Evolutionary conservation across 1,284 basidiomycete genomes (phyloP), one percentile per base, ranked within the genome.

Genomic region (Moesziomyces antarcticus): DNA sequence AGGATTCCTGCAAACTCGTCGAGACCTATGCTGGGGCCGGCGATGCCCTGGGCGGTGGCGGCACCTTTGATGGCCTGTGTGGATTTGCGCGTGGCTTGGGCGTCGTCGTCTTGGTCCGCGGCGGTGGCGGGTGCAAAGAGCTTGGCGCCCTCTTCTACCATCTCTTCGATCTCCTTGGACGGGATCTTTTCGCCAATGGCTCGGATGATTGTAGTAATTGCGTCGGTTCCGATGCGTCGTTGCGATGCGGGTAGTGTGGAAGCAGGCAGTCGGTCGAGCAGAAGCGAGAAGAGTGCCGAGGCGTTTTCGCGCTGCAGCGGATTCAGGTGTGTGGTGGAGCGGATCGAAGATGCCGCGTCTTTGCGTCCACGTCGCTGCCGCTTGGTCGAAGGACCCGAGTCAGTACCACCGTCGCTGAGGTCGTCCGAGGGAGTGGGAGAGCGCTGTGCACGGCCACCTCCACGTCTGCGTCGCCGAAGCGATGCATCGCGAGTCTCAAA

Each of bases 1-100:
- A 73, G 14, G 5, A 73, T 45, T 20, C 70, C 70, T 4, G 70
- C 64, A 41, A 73, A 73, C 35, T 76, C 71, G 27, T 73, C 71
- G 33, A 76, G 18, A 0, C 74, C 74, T 2, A 76, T 44, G 46
- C 52, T 73, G 3, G 56, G 22, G 4, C 52, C 55, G 0, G 1
- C 2, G 3, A 67, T 60, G 14, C 68, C 65, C 27, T 67, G 60
- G 16, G 70, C 65, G 0, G 62, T 52, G 16, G 67, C 72, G 0
- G 55, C 56, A 6, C 70, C 70, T 14, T 37, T 51, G 16, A 60
- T 50, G 21, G 73, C 70, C 24, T 70, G 49, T 4, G 50, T 61
- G 5, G 52, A 46, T 27, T 45, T 50, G 35, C 63, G 53, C 48
- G 59, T 50, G 3, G 33, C 66, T 1, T 10, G 44, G 2, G n/a